Base-by-base conservation (phyloP, 306 rosid species). In the Lathyrus oleraceus region DNA sequence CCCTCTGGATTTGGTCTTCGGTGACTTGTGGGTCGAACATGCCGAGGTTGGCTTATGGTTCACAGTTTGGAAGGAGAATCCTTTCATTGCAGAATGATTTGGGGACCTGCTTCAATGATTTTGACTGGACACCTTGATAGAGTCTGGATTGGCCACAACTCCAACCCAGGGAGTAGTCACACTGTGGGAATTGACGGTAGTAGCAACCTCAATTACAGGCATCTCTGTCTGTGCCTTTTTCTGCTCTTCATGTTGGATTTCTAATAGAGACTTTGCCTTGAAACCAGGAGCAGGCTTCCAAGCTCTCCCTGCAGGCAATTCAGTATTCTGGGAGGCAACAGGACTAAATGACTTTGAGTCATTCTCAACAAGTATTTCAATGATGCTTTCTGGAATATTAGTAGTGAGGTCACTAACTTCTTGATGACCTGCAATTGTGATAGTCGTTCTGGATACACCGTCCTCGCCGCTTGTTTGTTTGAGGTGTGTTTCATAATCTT, bases 211-310 rank as follows among this genome's bases (percentile, higher is more conserved):
- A 19, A 91, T 76, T 53, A 80, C 82, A 8, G 45, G 77, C 43
- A 74, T 71, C 70, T 87, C 91, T 5, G 83, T 71, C 44, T 64
- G 84, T 17, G 83, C 89, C 81, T 43, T 93, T 70, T 74, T 90
- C 71, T 93, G 98, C 72, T 93, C 98, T 81, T 93, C 98, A 84
- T 73, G 87, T 63, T 93, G 98, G 82, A 93, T 93, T 81, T 93
- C 97, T 64, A 93, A 76, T 38, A 90, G 75, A 4, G 98, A 93
- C 81, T 87, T 88, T 1, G 98, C 77, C 88, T 83, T 90, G 78
- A 90, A 76, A 78, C 90, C 96, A 2, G 86, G 81, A 64, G 97
- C 94, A 76, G 88, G 87, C 74, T 90, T 93, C 98, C 98, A 93
- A n/a, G n/a, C n/a, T n/a, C n/a, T n/a, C n/a, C n/a, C n/a, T n/a